Evolutionary conservation across 2,329 filamentous ascomycete genomes (phyloP), one percentile per base, ranked within the genome.

Genomic region (Colletotrichum zoysiae): DNA sequence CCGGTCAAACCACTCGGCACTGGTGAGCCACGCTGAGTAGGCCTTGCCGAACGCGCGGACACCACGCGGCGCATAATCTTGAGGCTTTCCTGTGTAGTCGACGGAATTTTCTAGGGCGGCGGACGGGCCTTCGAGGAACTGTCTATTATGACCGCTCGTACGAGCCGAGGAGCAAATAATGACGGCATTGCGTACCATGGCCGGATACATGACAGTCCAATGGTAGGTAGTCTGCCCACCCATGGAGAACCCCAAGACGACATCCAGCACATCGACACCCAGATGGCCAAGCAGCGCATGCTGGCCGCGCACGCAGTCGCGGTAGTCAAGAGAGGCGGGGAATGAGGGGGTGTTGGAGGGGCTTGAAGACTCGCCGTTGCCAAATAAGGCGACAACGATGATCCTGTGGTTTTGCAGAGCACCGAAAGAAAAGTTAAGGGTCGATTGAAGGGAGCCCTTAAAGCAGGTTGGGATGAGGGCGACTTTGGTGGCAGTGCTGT

Each of bases 381-480:
- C 83, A 12, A 86, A 78, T 66, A 85, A 79, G 9, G 84, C 84
- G 8, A 85, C 79, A 18, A 85, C 82, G 46, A 88, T 79, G 16
- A 87, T 80, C 69, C 84, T 81, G 76, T 85, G 77, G 35, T 78
- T 82, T 1, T 35, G 5, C 9, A 55, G 35, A 35, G 18, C 26
- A 18, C 51, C 51, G 5, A 4, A 55, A 16, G 51, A 55, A 8
- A 35, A 55, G 12, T 33, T 55, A 30, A 55, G 26, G 16, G 51
- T 55, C 20, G 51, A 33, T 8, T 55, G 16, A 20, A 55, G 51
- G 16, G 51, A 20, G 51, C 51, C 51, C 26, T 55, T 55, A 76
- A 87, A 90, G 77, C 87, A 90, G 2, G 87, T 89, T 33, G 85
- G 83, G 16, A 90, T 82, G 18, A 89, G 77, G 20, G 84, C 83